Conservation (phyloP, 371 early-diverging fungal species). For the Mucor racemosus region DNA sequence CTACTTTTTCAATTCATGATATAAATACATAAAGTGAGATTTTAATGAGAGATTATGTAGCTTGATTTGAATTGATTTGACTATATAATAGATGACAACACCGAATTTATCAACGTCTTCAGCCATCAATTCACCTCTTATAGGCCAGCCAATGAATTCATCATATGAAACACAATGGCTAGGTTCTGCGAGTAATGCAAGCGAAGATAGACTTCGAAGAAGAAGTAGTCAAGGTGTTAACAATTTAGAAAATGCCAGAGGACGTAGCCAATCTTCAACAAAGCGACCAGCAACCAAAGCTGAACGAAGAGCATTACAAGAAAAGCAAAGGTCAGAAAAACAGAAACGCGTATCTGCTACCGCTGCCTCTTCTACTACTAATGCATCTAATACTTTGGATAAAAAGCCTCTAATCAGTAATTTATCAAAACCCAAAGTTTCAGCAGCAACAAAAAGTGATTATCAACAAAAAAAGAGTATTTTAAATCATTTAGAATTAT, state of each 20-base stretch:
- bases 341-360: conserved; percentile 48
- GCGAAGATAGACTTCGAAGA: not conserved
- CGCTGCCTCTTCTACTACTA: conserved; percentile 14
- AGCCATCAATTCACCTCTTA: not conserved
- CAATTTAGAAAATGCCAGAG: not conserved
- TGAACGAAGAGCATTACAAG: conserved; percentile 80
- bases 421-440: conserved; percentile 16
- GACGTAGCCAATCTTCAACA: not conserved
- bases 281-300: conserved; percentile 62
- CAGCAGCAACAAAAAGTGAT: conserved; percentile 31
- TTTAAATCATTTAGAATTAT: conserved; percentile 63
- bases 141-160: conserved; percentile 10
- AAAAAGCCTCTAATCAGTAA: not conserved
- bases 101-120: not conserved
- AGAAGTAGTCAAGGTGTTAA: not conserved
- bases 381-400: conserved; percentile 4
- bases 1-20: not conserved
- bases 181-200: not conserved
- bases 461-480: conserved; percentile 38
- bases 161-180: conserved; percentile 12
- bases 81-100: not conserved
- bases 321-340: conserved; percentile 73
- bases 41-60: no score
- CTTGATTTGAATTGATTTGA: not conserved
- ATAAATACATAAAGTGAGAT: not conserved